Percentiles rank a stretch among this genome's conserved stretches.
Evolutionary conservation across 2,329 filamentous ascomycete species (phyloP).

Genomic region (Pyricularia pennisetigena): DNA sequence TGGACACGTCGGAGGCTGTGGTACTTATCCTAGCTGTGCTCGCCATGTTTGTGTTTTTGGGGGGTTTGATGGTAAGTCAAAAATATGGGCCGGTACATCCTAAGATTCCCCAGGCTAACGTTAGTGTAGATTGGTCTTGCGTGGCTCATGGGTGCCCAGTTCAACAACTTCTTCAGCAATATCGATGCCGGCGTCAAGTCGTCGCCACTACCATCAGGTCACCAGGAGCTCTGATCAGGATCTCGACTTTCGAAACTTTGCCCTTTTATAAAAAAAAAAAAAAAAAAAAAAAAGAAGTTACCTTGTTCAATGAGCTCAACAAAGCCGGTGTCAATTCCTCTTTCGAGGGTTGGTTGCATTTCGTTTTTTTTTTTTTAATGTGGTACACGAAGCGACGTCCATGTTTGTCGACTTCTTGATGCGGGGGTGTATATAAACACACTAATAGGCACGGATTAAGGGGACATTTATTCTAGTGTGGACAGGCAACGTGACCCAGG

Average conservation of each 20-base stretch:
- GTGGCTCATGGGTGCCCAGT: conserved; percentile 72
- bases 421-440: neutral
- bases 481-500: neutral
- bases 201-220: conserved; percentile 8
- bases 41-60: conserved; percentile 59
- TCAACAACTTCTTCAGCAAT: conserved; percentile 58
- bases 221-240: conserved; percentile 20
- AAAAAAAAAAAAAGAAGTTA: too few relatives aligned
- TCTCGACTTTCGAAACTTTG: neutral
- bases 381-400: neutral
- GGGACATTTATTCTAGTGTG: neutral
- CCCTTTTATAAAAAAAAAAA: too few relatives aligned
- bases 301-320: neutral
- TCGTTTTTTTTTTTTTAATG: neutral
- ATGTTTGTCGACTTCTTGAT: neutral
- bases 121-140: conserved; percentile 58
- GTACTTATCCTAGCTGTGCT: conserved; percentile 60
- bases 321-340: neutral
- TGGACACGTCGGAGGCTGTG: conserved; percentile 48
- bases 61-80: conserved; percentile 65
- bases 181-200: conserved; percentile 21
- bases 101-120: neutral
- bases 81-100: neutral
- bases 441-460: neutral
- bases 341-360: neutral